Percentiles rank a stretch among this genome's conserved stretches.
These are phyloP conservation scores for Cladophialophora immunda DNA, from an alignment of 2,329 filamentous ascomycete species.

Conservation along the genomic window DNA sequence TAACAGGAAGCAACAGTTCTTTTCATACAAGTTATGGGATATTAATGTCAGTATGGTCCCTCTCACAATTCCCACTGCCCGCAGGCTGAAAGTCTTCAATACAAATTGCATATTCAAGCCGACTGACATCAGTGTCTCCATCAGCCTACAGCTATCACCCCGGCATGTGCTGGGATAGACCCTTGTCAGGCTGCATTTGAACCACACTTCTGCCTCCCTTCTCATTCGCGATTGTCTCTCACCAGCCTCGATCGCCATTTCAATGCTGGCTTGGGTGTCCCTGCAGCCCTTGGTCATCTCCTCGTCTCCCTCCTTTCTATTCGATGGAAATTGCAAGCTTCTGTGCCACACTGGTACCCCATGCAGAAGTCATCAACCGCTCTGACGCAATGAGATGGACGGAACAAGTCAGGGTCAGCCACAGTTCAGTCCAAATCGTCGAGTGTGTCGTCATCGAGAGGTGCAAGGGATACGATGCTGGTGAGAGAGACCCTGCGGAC, in stretches of 20 bases:
- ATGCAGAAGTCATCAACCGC: neutral
- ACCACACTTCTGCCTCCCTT: neutral
- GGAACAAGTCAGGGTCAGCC: slow-evolving; percentile 4
- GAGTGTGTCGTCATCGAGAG: slow-evolving; percentile 2
- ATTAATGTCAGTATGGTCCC: neutral
- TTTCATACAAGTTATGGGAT: neutral
- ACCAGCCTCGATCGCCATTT: slow-evolving; percentile 5
- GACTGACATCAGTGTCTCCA: slow-evolving; percentile 5
- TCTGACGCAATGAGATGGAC: slow-evolving; percentile 2
- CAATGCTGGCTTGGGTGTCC: slow-evolving; percentile 2
- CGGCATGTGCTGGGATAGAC: neutral
- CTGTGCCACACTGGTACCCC: neutral
- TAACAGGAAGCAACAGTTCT: neutral
- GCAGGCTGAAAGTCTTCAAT: neutral
- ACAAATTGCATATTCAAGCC: neutral
- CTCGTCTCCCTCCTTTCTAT: neutral
- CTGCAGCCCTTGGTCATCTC: neutral
- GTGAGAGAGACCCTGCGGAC: neutral
- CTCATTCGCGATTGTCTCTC: slow-evolving; percentile 1
- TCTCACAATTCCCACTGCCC: neutral
- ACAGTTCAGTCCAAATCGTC: slow-evolving; percentile 1
- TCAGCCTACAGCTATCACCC: neutral
- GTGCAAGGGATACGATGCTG: neutral
- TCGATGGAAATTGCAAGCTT: neutral
- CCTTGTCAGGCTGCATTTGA: neutral